These are phyloP conservation scores for Sisymbrium altissimum DNA, from an alignment of 345 rosid species.

Conservation along the genomic window DNA sequence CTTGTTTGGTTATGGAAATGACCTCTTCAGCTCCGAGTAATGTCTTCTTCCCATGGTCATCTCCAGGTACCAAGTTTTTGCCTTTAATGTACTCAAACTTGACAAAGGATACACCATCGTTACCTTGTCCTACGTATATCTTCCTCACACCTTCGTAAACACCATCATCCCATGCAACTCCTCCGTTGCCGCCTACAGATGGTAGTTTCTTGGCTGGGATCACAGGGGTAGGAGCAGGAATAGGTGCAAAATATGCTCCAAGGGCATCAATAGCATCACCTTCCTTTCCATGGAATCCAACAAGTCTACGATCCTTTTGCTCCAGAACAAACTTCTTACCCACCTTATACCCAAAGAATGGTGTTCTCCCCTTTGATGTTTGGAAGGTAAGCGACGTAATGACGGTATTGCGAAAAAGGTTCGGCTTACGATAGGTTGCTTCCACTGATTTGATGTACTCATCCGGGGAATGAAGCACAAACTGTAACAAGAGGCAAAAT, in stretches of 20 bases:
- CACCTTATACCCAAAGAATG: slow-evolving; percentile 6
- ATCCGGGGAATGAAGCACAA: slow-evolving; percentile 6
- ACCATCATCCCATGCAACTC: slow-evolving; percentile 34
- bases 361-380: slow-evolving; percentile 14
- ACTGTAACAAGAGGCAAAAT: neutral
- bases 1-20: neutral
- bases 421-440: neutral
- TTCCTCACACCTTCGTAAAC: slow-evolving; percentile 18
- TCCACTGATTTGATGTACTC: slow-evolving; percentile 21
- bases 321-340: slow-evolving; percentile 18
- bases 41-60: slow-evolving; percentile 28
- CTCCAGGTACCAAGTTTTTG: neutral
- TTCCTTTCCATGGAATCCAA: neutral
- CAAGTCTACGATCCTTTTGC: slow-evolving; percentile 1
- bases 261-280: neutral
- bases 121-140: slow-evolving; percentile 20
- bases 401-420: neutral
- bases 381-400: slow-evolving; percentile 14
- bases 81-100: slow-evolving; percentile 14
- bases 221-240: neutral
- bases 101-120: slow-evolving; percentile 16
- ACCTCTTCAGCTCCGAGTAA: slow-evolving; percentile 3
- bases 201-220: slow-evolving; percentile 2
- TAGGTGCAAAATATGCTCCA: neutral
- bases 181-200: slow-evolving; percentile 21